Evolutionary conservation across 768 basidiomycete genomes (phyloP), one percentile per base, ranked within the genome.

Genomic region (Nidularia pulvinata): DNA sequence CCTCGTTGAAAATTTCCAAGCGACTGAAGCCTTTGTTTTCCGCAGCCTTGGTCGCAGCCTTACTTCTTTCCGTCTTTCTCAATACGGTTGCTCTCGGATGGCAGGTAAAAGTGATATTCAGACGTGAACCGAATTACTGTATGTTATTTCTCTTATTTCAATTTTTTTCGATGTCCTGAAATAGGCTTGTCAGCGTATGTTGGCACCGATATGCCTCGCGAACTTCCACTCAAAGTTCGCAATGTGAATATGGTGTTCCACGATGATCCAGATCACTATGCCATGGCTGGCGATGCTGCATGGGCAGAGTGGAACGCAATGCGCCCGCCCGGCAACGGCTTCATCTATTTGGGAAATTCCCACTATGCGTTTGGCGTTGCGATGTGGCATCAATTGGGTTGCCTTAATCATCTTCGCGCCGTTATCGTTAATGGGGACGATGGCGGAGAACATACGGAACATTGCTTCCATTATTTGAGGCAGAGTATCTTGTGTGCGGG

Each of bases 391-490:
- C 73, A 75, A 49, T 63, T 70, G 25, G 71, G 72, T 51, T 75
- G 71, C 46, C 57, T 73, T 11, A 68, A 73, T 46, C 55, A 67
- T 49, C 70, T 74, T 16, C 70, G 73, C 13, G 63, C 55, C 2
- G 65, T 65, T 14, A 60, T 65, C 39, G 47, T 69, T 48, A 32
- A 30, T 19, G 57, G 55, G 6, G 57, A 42, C 46, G 50, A 56
- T 39, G 57, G 55, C 14, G 55, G 50, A 5, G 51, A 47, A 7
- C 75, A 77, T 49, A 64, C 68, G 7, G 58, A 69, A 22, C 75
- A 75, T 39, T 75, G 74, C 56, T 56, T 74, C 49, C 66, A 74
- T 13, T 75, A 75, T 55, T 63, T 76, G n/a, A 56, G 71, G 25
- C 73, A 72, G 49, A 60, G 62, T 9, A 59, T 76, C 42, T 30